These are phyloP conservation scores for Diaporthe sp. DNA, from an alignment of 2,329 filamentous ascomycete genomes.

Conservation along the genomic window DNA sequence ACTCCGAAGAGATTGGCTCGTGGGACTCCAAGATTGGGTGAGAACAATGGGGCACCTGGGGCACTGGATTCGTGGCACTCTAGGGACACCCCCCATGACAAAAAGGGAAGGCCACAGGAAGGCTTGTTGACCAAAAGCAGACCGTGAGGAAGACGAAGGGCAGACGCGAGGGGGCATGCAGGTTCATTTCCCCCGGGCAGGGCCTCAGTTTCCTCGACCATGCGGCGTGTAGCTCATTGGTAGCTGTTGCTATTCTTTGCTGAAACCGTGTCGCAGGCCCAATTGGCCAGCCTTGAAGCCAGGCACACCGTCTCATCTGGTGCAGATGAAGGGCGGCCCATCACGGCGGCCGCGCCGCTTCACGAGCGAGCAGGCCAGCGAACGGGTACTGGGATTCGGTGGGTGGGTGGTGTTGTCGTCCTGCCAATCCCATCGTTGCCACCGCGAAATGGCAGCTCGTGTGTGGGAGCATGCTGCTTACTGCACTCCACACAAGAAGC, in stretches of 20 bases:
- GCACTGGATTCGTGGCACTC: constrained; percentile 35
- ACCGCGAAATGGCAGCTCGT: constrained; percentile 24
- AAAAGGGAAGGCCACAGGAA: constrained; percentile 24
- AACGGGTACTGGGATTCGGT: constrained; percentile 11
- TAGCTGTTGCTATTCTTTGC: constrained; percentile 47
- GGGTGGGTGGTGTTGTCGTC: constrained; percentile 7
- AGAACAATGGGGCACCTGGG: constrained; percentile 38
- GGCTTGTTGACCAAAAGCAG: constrained; percentile 29
- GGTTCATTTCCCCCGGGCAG: constrained; percentile 28
- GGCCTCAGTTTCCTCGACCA: constrained; percentile 30
- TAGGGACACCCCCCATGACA: constrained; percentile 29
- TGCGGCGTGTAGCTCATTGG: constrained; percentile 35
- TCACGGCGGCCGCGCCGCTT: constrained; percentile 37
- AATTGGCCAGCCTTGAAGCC: constrained; percentile 38
- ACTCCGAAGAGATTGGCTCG: constrained; percentile 57
- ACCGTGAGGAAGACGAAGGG: constrained; percentile 28
- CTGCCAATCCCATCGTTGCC: constrained; percentile 29
- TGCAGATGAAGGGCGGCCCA: constrained; percentile 38
- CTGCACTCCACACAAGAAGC: constrained; percentile 34
- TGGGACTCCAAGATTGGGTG: constrained; percentile 56
- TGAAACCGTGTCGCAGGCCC: constrained; percentile 46
- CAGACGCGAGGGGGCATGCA: constrained; percentile 33
- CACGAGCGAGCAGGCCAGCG: constrained; percentile 33
- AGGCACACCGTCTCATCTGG: constrained; percentile 35
- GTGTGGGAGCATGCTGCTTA: constrained; percentile 27